These are phyloP conservation scores for Scedosporium apiospermum DNA, from an alignment of 2,329 filamentous ascomycete species.

Conservation along the genomic window DNA sequence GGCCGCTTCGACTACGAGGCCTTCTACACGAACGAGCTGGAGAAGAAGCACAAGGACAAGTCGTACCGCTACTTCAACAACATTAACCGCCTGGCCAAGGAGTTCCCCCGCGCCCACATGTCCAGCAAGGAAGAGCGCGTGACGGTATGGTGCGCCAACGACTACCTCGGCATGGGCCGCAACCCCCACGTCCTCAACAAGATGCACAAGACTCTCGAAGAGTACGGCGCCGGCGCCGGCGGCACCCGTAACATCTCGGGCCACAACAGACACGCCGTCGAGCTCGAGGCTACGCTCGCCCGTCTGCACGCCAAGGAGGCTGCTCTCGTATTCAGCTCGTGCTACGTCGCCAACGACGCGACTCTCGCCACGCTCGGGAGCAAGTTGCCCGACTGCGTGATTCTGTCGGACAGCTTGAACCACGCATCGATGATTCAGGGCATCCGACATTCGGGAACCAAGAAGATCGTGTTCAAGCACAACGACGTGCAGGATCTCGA, in stretches of 20 bases:
- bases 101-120: slow-evolving; percentile 94
- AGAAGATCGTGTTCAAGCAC: slow-evolving; percentile 98
- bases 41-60: slow-evolving; percentile 99
- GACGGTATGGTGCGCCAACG: slow-evolving; percentile 98
- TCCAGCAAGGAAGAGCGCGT: slow-evolving; percentile 72
- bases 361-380: slow-evolving; percentile 94
- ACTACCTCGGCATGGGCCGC: slow-evolving; percentile 96
- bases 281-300: slow-evolving; percentile 71
- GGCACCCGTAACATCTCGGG: slow-evolving; percentile 97
- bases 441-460: slow-evolving; percentile 92
- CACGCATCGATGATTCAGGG: slow-evolving; percentile 99
- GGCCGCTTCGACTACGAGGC: slow-evolving; percentile 59
- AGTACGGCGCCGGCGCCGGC: slow-evolving; percentile 88
- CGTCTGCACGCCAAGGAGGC: slow-evolving; percentile 87
- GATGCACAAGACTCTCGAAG: slow-evolving; percentile 93
- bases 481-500: slow-evolving; percentile 93
- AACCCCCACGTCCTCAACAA: slow-evolving; percentile 76
- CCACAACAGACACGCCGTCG: slow-evolving; percentile 89
- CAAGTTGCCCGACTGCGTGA: slow-evolving; percentile 92
- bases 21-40: slow-evolving; percentile 81
- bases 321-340: slow-evolving; percentile 91
- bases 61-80: slow-evolving; percentile 99
- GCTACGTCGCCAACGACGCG: slow-evolving; percentile 96
- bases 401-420: slow-evolving; percentile 94
- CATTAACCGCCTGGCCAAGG: slow-evolving; percentile 94